Conservation (phyloP, 768 basidiomycete genomes). For the Kwoniella dejecticola region DNA sequence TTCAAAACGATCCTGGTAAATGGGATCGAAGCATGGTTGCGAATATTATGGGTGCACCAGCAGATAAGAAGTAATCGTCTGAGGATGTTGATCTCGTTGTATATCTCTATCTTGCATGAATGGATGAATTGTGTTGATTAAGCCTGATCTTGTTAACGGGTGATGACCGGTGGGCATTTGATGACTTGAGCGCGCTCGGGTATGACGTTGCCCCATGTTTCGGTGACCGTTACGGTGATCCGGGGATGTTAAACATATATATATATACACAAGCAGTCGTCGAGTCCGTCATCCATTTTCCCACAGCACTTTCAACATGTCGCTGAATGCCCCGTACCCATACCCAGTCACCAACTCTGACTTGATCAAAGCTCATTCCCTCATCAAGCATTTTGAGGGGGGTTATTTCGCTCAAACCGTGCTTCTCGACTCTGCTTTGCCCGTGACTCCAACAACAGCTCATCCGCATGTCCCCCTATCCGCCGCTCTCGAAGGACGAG, state of each 20-base stretch:
- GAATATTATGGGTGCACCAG: constrained; percentile 48
- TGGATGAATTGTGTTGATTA: no score
- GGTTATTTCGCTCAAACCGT: constrained; percentile 49
- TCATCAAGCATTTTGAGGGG: constrained; percentile 46
- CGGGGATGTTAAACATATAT: background rate
- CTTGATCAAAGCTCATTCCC: constrained; percentile 49
- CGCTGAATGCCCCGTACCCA: constrained; percentile 26
- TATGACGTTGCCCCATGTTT: no score
- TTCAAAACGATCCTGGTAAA: constrained; percentile 40
- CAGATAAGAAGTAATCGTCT: constrained; percentile 14
- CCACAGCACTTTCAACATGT: constrained; percentile 13
- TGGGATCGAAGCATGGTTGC: constrained; percentile 51
- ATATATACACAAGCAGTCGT: background rate
- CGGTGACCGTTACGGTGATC: no score
- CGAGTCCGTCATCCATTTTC: no score
- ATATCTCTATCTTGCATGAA: background rate
- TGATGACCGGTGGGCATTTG: no score
- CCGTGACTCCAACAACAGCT: background rate
- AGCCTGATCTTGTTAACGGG: no score
- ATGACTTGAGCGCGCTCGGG: no score
- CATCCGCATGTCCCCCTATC: constrained; percentile 5
- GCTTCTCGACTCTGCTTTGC: constrained; percentile 22
- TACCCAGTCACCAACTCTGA: constrained; percentile 38
- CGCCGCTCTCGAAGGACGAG: constrained; percentile 9
- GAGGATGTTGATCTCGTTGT: background rate